These are phyloP conservation scores for Moricandia arvensis DNA, from an alignment of 345 rosid species.

Conservation along the genomic window DNA sequence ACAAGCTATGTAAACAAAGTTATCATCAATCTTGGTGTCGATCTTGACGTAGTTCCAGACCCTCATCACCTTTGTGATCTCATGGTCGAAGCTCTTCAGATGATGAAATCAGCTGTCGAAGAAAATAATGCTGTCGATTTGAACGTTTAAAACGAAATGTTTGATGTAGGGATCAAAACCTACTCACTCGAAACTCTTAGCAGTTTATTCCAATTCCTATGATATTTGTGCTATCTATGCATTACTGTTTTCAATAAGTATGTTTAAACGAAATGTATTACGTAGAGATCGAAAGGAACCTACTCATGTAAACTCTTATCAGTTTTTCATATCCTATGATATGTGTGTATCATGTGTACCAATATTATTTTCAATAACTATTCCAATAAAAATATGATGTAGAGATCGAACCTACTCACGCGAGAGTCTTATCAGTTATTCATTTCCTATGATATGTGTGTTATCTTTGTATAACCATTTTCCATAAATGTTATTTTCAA, in stretches of 20 bases:
- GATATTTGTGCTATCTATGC: background rate
- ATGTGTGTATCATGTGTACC: background rate
- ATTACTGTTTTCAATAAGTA: background rate
- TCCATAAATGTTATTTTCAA: background rate
- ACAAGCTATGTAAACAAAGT: conserved; percentile 66
- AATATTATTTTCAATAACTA: too few species aligned
- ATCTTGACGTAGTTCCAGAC: conserved; percentile 58
- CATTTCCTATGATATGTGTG: background rate
- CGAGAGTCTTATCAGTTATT: background rate
- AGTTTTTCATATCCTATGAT: background rate
- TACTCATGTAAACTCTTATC: background rate
- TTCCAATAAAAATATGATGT: background rate
- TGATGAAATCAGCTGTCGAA: conserved; percentile 42
- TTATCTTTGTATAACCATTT: background rate
- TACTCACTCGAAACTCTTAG: background rate
- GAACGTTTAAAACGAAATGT: background rate
- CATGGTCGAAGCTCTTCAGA: conserved; percentile 50
- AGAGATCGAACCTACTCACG: background rate
- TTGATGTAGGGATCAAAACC: background rate
- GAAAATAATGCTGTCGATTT: background rate
- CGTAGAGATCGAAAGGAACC: background rate
- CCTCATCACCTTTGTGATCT: conserved; percentile 59
- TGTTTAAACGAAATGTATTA: background rate
- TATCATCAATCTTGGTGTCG: conserved; percentile 55
- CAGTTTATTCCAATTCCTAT: background rate